Conservation (phyloP, 2,329 filamentous ascomycete genomes). For the Cordyceps pruinosa region DNA sequence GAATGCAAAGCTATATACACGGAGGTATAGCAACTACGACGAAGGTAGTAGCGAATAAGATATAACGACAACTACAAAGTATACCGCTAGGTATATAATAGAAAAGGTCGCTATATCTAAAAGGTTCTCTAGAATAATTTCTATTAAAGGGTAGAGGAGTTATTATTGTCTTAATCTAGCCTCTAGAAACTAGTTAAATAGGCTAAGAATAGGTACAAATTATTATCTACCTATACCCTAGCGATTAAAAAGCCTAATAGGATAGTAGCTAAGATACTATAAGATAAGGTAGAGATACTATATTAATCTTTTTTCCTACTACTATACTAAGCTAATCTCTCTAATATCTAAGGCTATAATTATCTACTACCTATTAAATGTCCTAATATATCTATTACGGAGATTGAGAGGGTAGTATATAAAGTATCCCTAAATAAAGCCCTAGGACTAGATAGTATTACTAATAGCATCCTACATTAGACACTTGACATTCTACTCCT, state of each 20-base stretch:
- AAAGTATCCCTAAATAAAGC: slow-evolving; percentile 17
- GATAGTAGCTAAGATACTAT: no score
- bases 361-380: background rate
- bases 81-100: slow-evolving; percentile 16
- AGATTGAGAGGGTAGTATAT: slow-evolving; percentile 10
- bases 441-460: slow-evolving; percentile 16
- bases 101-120: slow-evolving; percentile 18
- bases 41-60: slow-evolving; percentile 11
- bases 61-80: slow-evolving; percentile 15
- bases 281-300: no score
- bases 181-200: background rate
- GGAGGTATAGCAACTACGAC: slow-evolving; percentile 6
- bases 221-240: background rate
- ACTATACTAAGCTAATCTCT: no score
- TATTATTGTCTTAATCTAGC: background rate
- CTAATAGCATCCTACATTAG: slow-evolving; percentile 16
- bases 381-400: background rate
- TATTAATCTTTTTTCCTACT: no score
- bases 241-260: no score
- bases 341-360: background rate
- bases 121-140: background rate
- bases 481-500: slow-evolving; percentile 14
- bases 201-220: background rate
- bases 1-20: slow-evolving; percentile 17
- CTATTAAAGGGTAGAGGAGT: background rate